Evolutionary conservation across 176 grass and related monocot genomes (phyloP).

Genomic region (Puccinellia tenuiflora): DNA sequence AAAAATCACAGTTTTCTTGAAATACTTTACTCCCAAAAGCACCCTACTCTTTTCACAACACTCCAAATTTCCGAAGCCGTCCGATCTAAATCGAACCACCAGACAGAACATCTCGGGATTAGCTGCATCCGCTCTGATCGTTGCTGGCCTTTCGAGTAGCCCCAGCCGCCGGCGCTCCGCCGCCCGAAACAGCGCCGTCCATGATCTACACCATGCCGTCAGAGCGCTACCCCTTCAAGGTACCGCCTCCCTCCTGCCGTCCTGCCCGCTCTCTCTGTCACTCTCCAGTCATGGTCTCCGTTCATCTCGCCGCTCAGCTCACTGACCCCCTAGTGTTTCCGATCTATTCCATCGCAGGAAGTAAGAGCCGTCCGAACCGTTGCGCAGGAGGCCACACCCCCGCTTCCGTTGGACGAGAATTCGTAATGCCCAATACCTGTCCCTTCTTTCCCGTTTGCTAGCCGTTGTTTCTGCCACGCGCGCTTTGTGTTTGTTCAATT

Average conservation of each 20-base stretch:
- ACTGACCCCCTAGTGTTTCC: slow-evolving; percentile 20
- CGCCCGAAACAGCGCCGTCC: neutral
- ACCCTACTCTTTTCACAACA: neutral
- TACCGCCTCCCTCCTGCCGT: neutral
- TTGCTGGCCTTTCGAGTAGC: neutral
- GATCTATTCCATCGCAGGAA: neutral
- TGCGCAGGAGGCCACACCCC: neutral
- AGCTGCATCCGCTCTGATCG: neutral
- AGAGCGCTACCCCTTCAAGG: neutral
- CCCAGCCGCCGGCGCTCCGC: neutral
- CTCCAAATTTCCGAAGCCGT: neutral
- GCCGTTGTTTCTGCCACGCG: neutral
- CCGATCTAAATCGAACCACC: neutral
- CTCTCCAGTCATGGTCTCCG: neutral
- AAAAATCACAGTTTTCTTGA: too few species aligned
- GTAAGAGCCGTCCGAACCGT: neutral
- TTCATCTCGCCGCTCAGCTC: neutral
- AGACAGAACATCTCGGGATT: neutral
- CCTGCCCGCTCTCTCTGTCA: neutral
- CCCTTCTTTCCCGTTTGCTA: neutral
- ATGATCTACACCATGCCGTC: neutral
- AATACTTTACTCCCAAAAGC: too few species aligned
- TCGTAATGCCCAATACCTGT: neutral
- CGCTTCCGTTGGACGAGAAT: neutral
- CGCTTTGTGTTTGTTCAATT: neutral